phyloP scores from a whole-genome alignment of 2,329 filamentous ascomycete species.

The Apiospora sp. region DNA sequence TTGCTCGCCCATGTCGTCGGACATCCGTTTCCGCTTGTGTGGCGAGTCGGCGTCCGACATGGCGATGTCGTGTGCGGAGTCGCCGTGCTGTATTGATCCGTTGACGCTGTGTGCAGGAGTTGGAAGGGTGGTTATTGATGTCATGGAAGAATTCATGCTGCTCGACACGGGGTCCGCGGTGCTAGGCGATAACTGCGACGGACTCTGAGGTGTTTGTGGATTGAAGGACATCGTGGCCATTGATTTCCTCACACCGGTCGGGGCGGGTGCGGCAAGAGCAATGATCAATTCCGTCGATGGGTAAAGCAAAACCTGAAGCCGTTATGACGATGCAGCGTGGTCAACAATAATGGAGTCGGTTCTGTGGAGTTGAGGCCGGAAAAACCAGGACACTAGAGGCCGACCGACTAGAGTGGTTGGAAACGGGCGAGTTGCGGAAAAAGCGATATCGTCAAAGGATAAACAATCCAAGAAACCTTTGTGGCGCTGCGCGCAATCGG shows the following conservation, averaged over 20 bases:
- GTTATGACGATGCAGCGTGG: constrained; percentile 22
- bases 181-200: constrained; percentile 66
- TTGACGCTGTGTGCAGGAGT: constrained; percentile 71
- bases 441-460: constrained; percentile 22
- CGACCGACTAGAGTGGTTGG: constrained; percentile 24
- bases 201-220: constrained; percentile 73
- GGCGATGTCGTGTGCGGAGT: constrained; percentile 50
- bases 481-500: constrained; percentile 7
- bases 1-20: constrained; percentile 64
- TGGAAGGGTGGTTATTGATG: constrained; percentile 62
- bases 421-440: constrained; percentile 18
- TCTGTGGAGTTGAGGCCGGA: constrained; percentile 23
- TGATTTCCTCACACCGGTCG: constrained; percentile 36
- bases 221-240: constrained; percentile 69
- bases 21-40: constrained; percentile 68
- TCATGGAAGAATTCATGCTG: constrained; percentile 61
- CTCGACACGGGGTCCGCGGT: constrained; percentile 59
- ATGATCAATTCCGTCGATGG: constrained; percentile 8
- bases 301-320: constrained; percentile 17
- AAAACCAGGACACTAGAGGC: constrained; percentile 25
- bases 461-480: constrained; percentile 20
- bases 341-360: constrained; percentile 21
- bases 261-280: constrained; percentile 23
- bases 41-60: constrained; percentile 60
- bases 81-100: constrained; percentile 58